A percentile compares a stretch with the other conserved stretches of the same genome.
Conservation (phyloP, 805 yeast genomes). For the Priceomyces carsonii region DNA sequence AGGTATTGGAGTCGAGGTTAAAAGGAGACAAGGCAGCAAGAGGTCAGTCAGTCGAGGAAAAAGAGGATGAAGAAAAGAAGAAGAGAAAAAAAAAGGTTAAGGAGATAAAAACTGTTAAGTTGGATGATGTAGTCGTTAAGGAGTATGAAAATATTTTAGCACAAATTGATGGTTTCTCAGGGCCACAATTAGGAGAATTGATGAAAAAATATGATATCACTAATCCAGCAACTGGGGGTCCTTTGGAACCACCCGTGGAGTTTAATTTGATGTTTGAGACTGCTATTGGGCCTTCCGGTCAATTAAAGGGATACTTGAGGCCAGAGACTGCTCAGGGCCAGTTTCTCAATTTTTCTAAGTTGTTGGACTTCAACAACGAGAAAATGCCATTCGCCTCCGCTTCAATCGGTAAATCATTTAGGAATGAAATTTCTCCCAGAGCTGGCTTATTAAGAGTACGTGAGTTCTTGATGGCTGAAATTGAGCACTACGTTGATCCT, state of each 20-base stretch:
- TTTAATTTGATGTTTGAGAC: slow-evolving; percentile 99
- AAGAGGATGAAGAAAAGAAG: slow-evolving; percentile 64
- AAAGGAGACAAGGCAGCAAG: slow-evolving; percentile 98
- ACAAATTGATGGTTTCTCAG: slow-evolving; percentile 93
- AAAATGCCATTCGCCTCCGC: slow-evolving; percentile 99
- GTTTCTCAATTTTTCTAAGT: slow-evolving; percentile 90
- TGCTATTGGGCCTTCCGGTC: slow-evolving; percentile 98
- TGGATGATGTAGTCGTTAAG: slow-evolving; percentile 73
- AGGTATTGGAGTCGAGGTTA: slow-evolving; percentile 91
- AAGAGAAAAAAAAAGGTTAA: slow-evolving; percentile 84
- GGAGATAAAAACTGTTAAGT: slow-evolving; percentile 84
- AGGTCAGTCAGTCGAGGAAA: slow-evolving; percentile 61
- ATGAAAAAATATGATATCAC: slow-evolving; percentile 80
- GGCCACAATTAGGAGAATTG: slow-evolving; percentile 86
- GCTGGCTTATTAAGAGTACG: slow-evolving; percentile 97
- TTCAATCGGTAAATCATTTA: slow-evolving; percentile 96
- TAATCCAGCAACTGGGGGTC: slow-evolving; percentile 88
- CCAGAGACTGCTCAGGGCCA: slow-evolving; percentile 99
- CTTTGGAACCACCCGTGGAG: slow-evolving; percentile 86
- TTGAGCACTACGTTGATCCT: slow-evolving; percentile 98
- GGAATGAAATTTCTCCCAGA: slow-evolving; percentile 98
- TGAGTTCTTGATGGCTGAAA: slow-evolving; percentile 99
- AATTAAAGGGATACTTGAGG: slow-evolving; percentile 89
- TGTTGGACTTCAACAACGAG: slow-evolving; percentile 91
- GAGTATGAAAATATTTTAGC: slow-evolving; percentile 90